Evolutionary conservation across 257 asterid genomes (phyloP), one percentile per base, ranked within the genome.

Genomic region (Solanum chmielewskii): DNA sequence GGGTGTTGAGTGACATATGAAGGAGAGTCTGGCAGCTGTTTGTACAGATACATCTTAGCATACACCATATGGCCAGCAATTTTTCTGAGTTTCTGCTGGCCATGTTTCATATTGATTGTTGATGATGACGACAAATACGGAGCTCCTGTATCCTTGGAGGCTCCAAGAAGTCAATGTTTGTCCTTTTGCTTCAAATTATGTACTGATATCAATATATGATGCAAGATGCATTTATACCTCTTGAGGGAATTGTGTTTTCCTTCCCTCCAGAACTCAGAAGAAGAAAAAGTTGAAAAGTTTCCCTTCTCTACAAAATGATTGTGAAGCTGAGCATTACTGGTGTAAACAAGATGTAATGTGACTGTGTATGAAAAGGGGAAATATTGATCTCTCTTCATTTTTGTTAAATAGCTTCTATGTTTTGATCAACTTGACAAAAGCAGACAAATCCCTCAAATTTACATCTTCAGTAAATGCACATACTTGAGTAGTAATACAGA

Each of bases 1-100:
- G 93, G 66, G 92, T 90, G 29, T 86, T 91, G 59, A 88, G 89
- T 85, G 89, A 87, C 83, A 88, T 91, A 74, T 88, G 86, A 89
- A 86, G 64, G 64, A 84, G 76, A 70, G 44, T 25, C 8, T 14
- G 7, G 13, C 21, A 84, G 8, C 81, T 64, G 12, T 27, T 73
- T 85, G 81, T 84, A 74, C n/a, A 84, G 88, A 89, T 70, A 41
- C 42, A 56, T 11, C 49, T 20, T 47, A 87, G 44, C 45, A 39
- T 13, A 85, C 47, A 70, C 84, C 68, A 81, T 64, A 81, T 64
- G 75, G 11, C 41, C 47, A 42, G 84, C 80, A 88, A 85, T 86
- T 89, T 88, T 74, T 86, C 87, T 84, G 89, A 76, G 83, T 82
- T 81, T 80, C 88, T 82, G 92, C 88, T 75, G 87, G 86, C 88